Evolutionary conservation across 2,329 filamentous ascomycete genomes (phyloP).

Genomic region (Phoma herbarum): DNA sequence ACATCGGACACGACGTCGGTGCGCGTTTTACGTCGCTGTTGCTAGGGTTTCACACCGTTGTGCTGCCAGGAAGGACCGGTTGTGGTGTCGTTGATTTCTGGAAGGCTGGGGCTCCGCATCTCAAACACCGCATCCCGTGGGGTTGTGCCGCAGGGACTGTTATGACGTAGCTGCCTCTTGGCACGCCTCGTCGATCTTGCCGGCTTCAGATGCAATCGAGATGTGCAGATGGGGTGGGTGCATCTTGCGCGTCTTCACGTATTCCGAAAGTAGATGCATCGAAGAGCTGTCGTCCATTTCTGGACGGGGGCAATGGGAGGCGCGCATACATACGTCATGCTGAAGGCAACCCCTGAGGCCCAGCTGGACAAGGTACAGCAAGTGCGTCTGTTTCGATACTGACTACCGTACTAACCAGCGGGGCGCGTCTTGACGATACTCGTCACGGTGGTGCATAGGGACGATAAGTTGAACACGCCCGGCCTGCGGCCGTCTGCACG

Average conservation of each 20-base stretch:
- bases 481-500: not conserved
- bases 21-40: not conserved
- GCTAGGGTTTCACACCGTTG: not conserved
- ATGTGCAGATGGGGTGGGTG: not conserved
- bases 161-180: conserved; percentile 9
- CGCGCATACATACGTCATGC: conserved; percentile 10
- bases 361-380: not conserved
- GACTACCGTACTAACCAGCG: not conserved
- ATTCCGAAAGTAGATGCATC: not conserved
- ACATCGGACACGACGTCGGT: not conserved
- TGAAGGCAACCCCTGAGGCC: conserved; percentile 1
- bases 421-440: not conserved
- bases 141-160: conserved; percentile 1
- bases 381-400: not conserved
- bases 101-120: conserved; percentile 17
- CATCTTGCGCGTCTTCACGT: conserved; percentile 1
- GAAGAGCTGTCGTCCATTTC: not conserved
- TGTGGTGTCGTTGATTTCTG: conserved; percentile 6
- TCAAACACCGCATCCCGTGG: conserved; percentile 3
- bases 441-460: not conserved
- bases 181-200: conserved; percentile 9
- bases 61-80: not conserved
- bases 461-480: not conserved
- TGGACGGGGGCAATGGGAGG: not conserved
- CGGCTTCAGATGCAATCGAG: conserved; percentile 1